A percentile compares a stretch with the other conserved stretches of the same genome.
phyloP scores from a whole-genome alignment of 1,284 basidiomycete species.

The Pseudozyma pruni region DNA sequence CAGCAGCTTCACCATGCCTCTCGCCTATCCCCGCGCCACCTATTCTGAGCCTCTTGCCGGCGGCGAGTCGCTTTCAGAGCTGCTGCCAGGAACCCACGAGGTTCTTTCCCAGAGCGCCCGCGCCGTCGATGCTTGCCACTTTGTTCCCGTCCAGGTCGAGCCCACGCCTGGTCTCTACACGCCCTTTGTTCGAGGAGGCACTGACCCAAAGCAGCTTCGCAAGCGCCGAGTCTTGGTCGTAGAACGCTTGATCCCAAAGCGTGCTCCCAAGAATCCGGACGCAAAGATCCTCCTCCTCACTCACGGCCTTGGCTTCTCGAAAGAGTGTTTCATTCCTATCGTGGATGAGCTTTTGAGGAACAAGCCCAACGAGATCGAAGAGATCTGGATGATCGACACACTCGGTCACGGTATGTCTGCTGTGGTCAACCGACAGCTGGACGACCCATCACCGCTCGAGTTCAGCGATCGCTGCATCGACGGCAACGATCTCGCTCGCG shows the following conservation, averaged over 20 bases:
- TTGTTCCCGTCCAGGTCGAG: slow-evolving; percentile 42
- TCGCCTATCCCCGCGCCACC: slow-evolving; percentile 40
- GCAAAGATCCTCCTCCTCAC: slow-evolving; percentile 44
- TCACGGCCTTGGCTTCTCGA: slow-evolving; percentile 45
- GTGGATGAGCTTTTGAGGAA: slow-evolving; percentile 35
- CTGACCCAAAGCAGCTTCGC: slow-evolving; percentile 37
- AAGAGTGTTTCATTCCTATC: slow-evolving; percentile 43
- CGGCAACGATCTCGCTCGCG: slow-evolving; percentile 45
- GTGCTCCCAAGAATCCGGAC: slow-evolving; percentile 29
- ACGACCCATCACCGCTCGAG: slow-evolving; percentile 34
- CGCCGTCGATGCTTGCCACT: slow-evolving; percentile 42
- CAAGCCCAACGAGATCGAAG: slow-evolving; percentile 38
- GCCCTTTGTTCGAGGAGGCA: slow-evolving; percentile 36
- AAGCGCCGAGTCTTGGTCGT: slow-evolving; percentile 43
- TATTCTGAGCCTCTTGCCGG: slow-evolving; percentile 43
- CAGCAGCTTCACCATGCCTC: slow-evolving; percentile 41
- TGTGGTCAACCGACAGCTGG: slow-evolving; percentile 45
- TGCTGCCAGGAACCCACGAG: slow-evolving; percentile 43
- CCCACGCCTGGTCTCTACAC: slow-evolving; percentile 44
- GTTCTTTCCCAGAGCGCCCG: slow-evolving; percentile 41
- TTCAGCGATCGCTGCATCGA: slow-evolving; percentile 48
- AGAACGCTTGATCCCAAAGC: slow-evolving; percentile 38
- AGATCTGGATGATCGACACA: slow-evolving; percentile 49
- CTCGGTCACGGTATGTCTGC: slow-evolving; percentile 46
- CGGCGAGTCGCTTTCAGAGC: slow-evolving; percentile 39